Base-by-base conservation (phyloP, 306 rosid species). In the Styphnolobium japonicum region DNA sequence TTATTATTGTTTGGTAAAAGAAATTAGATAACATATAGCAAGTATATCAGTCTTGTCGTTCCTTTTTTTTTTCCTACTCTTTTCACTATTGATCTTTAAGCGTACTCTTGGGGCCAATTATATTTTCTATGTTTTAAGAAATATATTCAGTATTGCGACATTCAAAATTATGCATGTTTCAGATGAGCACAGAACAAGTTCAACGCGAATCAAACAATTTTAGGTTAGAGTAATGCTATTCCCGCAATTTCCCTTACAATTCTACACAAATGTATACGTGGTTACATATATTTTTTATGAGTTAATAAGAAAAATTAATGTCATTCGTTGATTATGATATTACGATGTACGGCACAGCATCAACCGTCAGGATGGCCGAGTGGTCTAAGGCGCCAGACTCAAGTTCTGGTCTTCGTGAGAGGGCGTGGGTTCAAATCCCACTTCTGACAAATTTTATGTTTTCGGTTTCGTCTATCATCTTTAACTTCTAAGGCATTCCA, bases 311-410 rank as follows among this genome's bases (percentile, higher is more conserved):
- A n/a, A n/a, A n/a, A n/a, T n/a, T n/a, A n/a, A n/a, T n/a, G n/a
- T n/a, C n/a, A n/a, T n/a, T n/a, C n/a, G n/a, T n/a, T n/a, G n/a
- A n/a, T n/a, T n/a, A n/a, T n/a, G n/a, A n/a, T n/a, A n/a, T n/a
- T n/a, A n/a, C n/a, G n/a, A n/a, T n/a, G n/a, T n/a, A n/a, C n/a
- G n/a, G n/a, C n/a, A n/a, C n/a, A n/a, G n/a, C 22, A n/a, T 3
- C 51, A 75, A 0, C 0, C 11, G 85, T 81, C 85, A 81, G 85
- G 85, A 75, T 81, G 85, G 85, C 85, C 85, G 85, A 81, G 85
- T 81, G 85, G 85, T 81, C 85, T 81, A 81, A 81, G 85, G 85
- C 81, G 81, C 85, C 85, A 81, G 85, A 81, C 85, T 81, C 85
- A 81, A 81, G 85, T 81, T 81, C 81, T 75, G 81, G 85, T 75